A percentile compares a stretch with the other conserved stretches of the same genome.
phyloP scores from a whole-genome alignment of 176 grass and related monocot species.

The Dactylis glomerata region DNA sequence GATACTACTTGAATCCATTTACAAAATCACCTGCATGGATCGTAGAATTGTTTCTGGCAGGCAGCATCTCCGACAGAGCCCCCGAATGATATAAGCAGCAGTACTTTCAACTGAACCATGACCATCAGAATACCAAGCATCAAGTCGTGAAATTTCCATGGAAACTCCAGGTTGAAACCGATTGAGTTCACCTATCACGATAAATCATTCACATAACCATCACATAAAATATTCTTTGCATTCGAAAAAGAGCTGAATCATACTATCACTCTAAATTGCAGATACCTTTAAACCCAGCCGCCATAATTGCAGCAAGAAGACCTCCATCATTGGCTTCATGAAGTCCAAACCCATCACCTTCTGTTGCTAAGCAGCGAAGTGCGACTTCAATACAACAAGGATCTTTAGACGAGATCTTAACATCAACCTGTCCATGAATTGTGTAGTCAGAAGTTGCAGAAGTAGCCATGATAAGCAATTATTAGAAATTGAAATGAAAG shows the following conservation, averaged over 20 bases:
- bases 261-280: not conserved
- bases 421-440: conserved; percentile 59
- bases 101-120: conserved; percentile 51
- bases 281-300: conserved; percentile 92
- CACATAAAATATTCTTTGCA: not conserved
- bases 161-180: conserved; percentile 95
- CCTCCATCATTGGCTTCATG: conserved; percentile 92
- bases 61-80: conserved; percentile 83
- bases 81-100: conserved; percentile 75
- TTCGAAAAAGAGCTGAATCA: not conserved
- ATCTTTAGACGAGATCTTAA: conserved; percentile 58
- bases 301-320: conserved; percentile 79
- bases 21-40: conserved; percentile 78
- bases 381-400: conserved; percentile 77
- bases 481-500: not conserved
- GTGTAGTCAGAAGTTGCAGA: conserved; percentile 15
- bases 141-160: conserved; percentile 88
- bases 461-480: not conserved
- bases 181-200: conserved; percentile 73
- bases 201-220: not conserved
- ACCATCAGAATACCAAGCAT: conserved; percentile 90
- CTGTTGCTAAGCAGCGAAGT: conserved; percentile 67
- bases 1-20: not conserved
- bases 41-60: conserved; percentile 88
- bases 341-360: conserved; percentile 77